Evolutionary conservation across 345 rosid genomes (phyloP).

Genomic region (Limnanthes douglasii): DNA sequence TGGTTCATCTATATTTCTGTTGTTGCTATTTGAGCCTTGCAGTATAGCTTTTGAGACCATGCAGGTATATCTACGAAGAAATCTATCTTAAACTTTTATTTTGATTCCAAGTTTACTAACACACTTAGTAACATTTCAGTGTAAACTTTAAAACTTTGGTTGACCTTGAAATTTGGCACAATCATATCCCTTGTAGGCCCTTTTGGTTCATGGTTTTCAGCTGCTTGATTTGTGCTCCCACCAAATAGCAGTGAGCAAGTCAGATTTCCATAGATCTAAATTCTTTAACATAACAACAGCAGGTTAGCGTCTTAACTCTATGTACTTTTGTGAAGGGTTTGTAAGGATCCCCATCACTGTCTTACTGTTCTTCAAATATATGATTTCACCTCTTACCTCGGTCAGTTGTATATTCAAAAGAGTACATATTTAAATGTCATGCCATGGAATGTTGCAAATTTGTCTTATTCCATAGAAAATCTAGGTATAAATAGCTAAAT

Average conservation of each 20-base stretch:
- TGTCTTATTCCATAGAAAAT: too few relatives aligned
- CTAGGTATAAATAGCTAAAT: too few relatives aligned
- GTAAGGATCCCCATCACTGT: too few relatives aligned
- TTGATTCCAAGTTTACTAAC: too few relatives aligned
- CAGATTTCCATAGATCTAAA: constrained; percentile 48
- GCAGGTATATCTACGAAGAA: constrained; percentile 24
- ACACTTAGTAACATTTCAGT: too few relatives aligned
- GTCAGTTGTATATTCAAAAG: too few relatives aligned
- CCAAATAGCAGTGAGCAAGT: constrained; percentile 45
- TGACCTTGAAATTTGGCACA: constrained; percentile 3
- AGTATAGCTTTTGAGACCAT: constrained; percentile 27
- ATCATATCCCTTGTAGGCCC: constrained; percentile 35
- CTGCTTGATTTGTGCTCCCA: constrained; percentile 77
- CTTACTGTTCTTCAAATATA: not conserved
- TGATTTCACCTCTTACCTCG: not conserved
- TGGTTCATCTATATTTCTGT: constrained; percentile 19
- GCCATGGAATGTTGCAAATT: too few relatives aligned
- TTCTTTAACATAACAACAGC: constrained; percentile 49
- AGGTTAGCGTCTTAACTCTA: constrained; percentile 31
- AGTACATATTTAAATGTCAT: too few relatives aligned
- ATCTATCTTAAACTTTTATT: too few relatives aligned
- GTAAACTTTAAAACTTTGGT: not conserved
- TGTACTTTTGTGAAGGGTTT: constrained; percentile 2
- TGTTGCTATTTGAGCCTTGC: constrained; percentile 25
- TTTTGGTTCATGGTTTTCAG: constrained; percentile 89